Percentiles rank a stretch among this genome's conserved stretches.
Conservation (phyloP, 179 eudicot genomes). For the Silene noctiflora region DNA sequence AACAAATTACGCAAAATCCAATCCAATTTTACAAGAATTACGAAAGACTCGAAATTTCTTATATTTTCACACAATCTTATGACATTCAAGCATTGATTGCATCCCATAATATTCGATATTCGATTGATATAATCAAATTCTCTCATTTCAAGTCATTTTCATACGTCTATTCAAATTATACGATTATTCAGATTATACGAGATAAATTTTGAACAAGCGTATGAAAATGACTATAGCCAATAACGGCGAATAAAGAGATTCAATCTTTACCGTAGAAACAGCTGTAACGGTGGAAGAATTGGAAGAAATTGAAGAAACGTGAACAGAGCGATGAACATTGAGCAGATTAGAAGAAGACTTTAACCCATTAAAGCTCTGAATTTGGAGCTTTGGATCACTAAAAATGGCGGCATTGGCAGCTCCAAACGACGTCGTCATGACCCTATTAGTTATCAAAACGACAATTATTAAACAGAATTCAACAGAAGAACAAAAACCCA, state of each 20-base stretch:
- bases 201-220: no score
- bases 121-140: no score
- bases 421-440: constrained; percentile 62
- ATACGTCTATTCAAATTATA: no score
- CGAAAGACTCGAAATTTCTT: not conserved
- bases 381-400: constrained; percentile 37
- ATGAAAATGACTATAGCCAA: not conserved
- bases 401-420: constrained; percentile 43
- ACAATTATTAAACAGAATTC: not conserved
- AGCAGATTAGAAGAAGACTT: constrained; percentile 37
- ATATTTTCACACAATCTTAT: not conserved
- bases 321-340: constrained; percentile 24
- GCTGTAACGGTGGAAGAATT: constrained; percentile 41
- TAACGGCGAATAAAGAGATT: not conserved
- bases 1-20: not conserved
- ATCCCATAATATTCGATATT: not conserved
- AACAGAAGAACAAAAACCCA: constrained; percentile 19
- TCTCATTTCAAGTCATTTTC: no score
- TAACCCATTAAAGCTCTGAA: constrained; percentile 48
- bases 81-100: not conserved
- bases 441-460: not conserved
- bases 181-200: no score
- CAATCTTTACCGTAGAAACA: constrained; percentile 41
- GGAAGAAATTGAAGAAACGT: constrained; percentile 30
- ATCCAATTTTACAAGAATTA: not conserved